Evolutionary conservation across 2,329 filamentous ascomycete species (phyloP).

Genomic region (Colletotrichum sp.): DNA sequence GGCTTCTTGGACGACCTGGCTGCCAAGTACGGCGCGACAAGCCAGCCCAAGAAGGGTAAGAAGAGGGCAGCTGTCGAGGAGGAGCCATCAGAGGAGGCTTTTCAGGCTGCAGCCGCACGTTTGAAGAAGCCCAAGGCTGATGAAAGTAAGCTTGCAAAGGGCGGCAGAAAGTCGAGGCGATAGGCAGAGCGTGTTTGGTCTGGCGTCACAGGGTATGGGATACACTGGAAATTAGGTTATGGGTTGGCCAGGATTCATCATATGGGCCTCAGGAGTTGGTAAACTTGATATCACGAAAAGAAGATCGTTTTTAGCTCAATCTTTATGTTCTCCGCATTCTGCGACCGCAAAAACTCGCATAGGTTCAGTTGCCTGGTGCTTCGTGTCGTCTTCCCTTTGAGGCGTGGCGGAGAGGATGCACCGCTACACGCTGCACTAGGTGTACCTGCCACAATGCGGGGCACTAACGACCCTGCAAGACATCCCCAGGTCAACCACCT

Average conservation of each 20-base stretch:
- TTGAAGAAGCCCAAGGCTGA: slow-evolving; percentile 41
- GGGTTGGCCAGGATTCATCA: background rate
- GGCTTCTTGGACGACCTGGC: slow-evolving; percentile 76
- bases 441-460: slow-evolving; percentile 11
- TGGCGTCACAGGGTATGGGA: slow-evolving; percentile 1
- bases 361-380: background rate
- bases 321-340: background rate
- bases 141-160: slow-evolving; percentile 8
- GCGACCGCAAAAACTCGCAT: background rate
- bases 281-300: background rate
- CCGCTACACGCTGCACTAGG: background rate
- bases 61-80: slow-evolving; percentile 66
- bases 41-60: slow-evolving; percentile 54
- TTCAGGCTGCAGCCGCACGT: slow-evolving; percentile 60
- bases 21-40: slow-evolving; percentile 70
- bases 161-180: background rate
- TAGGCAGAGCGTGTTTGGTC: background rate
- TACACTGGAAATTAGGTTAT: background rate
- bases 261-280: slow-evolving; percentile 19
- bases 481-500: slow-evolving; percentile 12
- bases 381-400: background rate
- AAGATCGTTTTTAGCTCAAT: background rate
- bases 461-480: background rate
- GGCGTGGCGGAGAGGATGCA: background rate
- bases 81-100: slow-evolving; percentile 65